phyloP scores from a whole-genome alignment of 2,329 filamentous ascomycete species.

The Clarireedia homoeocarpa region DNA sequence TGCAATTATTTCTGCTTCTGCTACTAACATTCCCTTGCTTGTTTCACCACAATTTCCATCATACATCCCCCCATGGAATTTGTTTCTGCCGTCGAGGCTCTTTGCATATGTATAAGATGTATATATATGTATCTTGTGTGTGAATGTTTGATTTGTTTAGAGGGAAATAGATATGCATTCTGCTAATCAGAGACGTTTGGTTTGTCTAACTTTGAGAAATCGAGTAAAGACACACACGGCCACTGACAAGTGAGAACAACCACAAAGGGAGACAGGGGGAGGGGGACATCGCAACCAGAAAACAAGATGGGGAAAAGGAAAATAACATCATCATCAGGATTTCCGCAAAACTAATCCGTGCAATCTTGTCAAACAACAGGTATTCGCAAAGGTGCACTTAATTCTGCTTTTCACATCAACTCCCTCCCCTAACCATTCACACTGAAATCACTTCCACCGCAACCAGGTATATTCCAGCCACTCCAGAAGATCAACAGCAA shows the following conservation, averaged over 20 bases:
- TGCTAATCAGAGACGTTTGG: neutral
- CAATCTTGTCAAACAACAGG: conserved; percentile 28
- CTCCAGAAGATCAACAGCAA: conserved; percentile 29
- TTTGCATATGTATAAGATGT: no score
- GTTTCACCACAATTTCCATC: no score
- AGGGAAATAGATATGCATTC: neutral
- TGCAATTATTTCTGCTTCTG: no score
- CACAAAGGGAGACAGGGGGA: conserved; percentile 11
- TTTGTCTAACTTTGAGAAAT: neutral
- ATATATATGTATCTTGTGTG: no score
- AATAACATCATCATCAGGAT: conserved; percentile 29
- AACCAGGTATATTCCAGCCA: conserved; percentile 26
- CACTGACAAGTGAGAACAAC: conserved; percentile 6
- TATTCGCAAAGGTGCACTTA: conserved; percentile 25
- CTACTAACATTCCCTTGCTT: no score
- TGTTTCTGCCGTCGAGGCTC: no score
- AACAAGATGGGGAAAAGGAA: conserved; percentile 18
- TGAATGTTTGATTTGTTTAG: neutral
- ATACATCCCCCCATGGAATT: no score
- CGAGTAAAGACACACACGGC: conserved; percentile 1
- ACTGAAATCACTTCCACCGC: conserved; percentile 29
- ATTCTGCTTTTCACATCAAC: conserved; percentile 32
- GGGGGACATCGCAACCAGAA: conserved; percentile 25
- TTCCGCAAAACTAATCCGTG: conserved; percentile 28
- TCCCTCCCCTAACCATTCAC: conserved; percentile 28